A percentile compares a stretch with the other conserved stretches of the same genome.
Conservation (phyloP, 169 alveolate species). For the Eimeria praecox region DNA sequence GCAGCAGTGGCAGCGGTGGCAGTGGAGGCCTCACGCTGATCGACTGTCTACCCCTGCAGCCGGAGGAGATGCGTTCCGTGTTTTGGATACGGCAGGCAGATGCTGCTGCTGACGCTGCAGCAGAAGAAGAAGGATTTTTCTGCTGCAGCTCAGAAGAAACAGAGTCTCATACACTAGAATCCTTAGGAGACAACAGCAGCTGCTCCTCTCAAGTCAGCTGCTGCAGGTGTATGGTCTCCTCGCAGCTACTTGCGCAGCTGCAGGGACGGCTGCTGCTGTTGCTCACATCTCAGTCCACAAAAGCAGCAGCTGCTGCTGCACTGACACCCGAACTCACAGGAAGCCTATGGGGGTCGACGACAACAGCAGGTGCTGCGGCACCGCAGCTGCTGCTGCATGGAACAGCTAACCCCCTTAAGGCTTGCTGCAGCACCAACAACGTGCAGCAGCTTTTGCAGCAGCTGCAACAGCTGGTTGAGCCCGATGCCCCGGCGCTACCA, state of each 20-base stretch:
- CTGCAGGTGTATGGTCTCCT: conserved; percentile 61
- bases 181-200: conserved; percentile 2
- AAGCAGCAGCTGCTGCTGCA: conserved; percentile 76
- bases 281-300: conserved; percentile 67
- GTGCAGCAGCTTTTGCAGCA: conserved; percentile 63
- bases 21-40: conserved; percentile 25
- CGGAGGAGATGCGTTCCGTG: conserved; percentile 67
- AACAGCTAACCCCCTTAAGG: background rate
- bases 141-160: conserved; percentile 4
- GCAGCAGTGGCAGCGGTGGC: conserved; percentile 62
- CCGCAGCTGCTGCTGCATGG: conserved; percentile 73
- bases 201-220: background rate
- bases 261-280: conserved; percentile 72
- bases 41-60: conserved; percentile 79
- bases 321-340: conserved; percentile 55
- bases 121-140: conserved; percentile 15
- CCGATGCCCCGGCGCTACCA: conserved; percentile 57
- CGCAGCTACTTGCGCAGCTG: conserved; percentile 64
- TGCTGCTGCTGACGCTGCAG: conserved; percentile 41
- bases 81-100: conserved; percentile 58
- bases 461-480: conserved; percentile 55
- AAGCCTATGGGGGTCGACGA: conserved; percentile 6
- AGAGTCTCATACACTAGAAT: background rate
- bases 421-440: conserved; percentile 32
- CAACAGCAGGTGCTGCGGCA: background rate